phyloP scores from a whole-genome alignment of 768 basidiomycete species.

The Panellus pusillus region DNA sequence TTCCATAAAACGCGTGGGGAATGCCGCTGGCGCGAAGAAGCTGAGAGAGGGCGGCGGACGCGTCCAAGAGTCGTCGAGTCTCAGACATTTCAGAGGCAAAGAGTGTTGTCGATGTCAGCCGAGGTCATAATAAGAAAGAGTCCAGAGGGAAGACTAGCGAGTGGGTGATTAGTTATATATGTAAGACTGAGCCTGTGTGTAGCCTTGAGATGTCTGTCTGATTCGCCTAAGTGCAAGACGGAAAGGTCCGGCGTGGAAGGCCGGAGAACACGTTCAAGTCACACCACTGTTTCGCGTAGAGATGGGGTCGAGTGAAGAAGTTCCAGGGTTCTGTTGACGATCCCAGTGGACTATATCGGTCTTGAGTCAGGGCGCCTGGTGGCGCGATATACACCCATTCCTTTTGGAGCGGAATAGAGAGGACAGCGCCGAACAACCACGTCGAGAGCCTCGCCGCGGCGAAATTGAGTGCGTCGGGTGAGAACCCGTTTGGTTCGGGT shows the following conservation, averaged over 20 bases:
- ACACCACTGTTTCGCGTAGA: constrained; percentile 36
- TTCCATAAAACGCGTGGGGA: constrained; percentile 82
- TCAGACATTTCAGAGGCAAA: constrained; percentile 56
- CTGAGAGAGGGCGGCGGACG: constrained; percentile 71
- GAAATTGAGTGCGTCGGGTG: constrained; percentile 11
- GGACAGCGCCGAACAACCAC: neutral
- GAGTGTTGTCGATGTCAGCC: constrained; percentile 35
- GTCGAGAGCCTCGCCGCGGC: constrained; percentile 3
- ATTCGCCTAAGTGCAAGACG: constrained; percentile 44
- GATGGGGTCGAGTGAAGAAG: constrained; percentile 16
- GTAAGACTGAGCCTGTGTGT: constrained; percentile 51
- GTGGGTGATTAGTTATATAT: constrained; percentile 39
- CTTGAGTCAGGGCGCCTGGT: neutral
- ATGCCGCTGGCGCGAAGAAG: constrained; percentile 57
- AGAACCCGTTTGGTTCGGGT: neutral
- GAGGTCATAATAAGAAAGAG: constrained; percentile 55
- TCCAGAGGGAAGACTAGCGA: constrained; percentile 38
- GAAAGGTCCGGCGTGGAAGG: constrained; percentile 48
- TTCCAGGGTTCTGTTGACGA: constrained; percentile 26
- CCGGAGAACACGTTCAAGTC: constrained; percentile 35
- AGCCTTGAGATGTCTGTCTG: constrained; percentile 44
- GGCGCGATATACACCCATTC: neutral
- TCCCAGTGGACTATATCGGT: too few relatives aligned
- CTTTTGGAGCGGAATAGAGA: neutral
- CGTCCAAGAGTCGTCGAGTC: constrained; percentile 72